Evolutionary conservation across 805 yeast species (phyloP), one percentile per base, ranked within the genome.

Genomic region (Komagataella populi): DNA sequence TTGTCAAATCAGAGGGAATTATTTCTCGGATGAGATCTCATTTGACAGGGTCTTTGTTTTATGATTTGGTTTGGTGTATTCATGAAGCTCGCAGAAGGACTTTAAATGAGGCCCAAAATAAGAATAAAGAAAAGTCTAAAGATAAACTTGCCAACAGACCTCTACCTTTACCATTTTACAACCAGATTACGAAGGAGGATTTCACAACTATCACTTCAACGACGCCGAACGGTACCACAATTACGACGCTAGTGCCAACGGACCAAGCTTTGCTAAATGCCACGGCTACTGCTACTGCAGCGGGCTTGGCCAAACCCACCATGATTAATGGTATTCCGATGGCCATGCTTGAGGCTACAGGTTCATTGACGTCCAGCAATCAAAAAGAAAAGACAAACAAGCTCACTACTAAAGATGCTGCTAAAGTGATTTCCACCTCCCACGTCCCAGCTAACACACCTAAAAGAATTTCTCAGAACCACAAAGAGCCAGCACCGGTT

Each of bases 61-160:
- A 90, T 62, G 97, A 90, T 65, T 72, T 90, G 50, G 91, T 90
- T 10, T 89, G 96, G 89, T 85, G 95, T 63, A 84, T 90, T 48
- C 97, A 90, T 65, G 97, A 90, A 61, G 96, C 96, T 0, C 74
- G 95, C 63, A 73, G 96, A 62, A 71, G 95, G 51, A 74, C 77
- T 49, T 77, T 73, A 53, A 59, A 45, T 62, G 67, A 50, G 65
- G 66, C 30, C 58, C 60, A 39, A 57, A 57, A n/a, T 14, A 49
- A 48, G 7, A 23, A 10, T 10, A 51, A 45, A 22, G 22, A 18
- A 3, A 48, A 44, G 18, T 23, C 23, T 14, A 36, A 22, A 17
- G 43, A 49, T 49, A 22, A 23, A n/a, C 44, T 23, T 20, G 10
- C 45, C 10, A 16, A n/a, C 18, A 24, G 48, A 50, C 73, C 84